Conservation (phyloP, 129 eudicot genomes). For the Helianthus tuberosus region DNA sequence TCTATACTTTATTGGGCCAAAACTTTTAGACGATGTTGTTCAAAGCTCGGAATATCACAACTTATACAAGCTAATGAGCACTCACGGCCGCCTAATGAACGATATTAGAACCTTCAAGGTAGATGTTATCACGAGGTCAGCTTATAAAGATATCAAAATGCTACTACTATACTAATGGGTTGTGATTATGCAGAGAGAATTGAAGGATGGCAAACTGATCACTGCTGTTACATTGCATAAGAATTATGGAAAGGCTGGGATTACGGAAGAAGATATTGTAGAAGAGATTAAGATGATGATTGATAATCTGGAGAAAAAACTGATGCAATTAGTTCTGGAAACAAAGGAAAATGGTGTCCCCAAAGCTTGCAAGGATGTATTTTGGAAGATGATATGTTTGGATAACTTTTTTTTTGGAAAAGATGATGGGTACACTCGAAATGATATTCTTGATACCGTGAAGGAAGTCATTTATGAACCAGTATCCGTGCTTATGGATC, state of each 20-base stretch:
- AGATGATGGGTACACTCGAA: neutral
- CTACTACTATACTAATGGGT: neutral
- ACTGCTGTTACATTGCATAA: conserved; percentile 62
- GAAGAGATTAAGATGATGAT: conserved; percentile 38
- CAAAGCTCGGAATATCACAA: conserved; percentile 45
- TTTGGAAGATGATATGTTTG: conserved; percentile 70
- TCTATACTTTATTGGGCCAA: conserved; percentile 72
- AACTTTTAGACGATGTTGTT: conserved; percentile 59
- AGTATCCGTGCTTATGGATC: neutral
- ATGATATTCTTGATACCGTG: neutral
- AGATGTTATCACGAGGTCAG: neutral
- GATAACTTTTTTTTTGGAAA: conserved; percentile 37
- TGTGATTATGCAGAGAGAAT: conserved; percentile 65
- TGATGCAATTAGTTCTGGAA: conserved; percentile 58
- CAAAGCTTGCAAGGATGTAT: conserved; percentile 67
- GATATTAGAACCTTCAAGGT: conserved; percentile 74
- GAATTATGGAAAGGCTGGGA: conserved; percentile 34
- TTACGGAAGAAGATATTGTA: conserved; percentile 42
- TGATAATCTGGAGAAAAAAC: conserved; percentile 46
- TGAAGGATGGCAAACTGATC: conserved; percentile 58
- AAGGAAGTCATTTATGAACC: neutral
- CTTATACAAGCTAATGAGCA: conserved; percentile 67
- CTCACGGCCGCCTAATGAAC: conserved; percentile 74
- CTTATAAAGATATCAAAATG: neutral
- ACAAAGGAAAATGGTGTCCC: conserved; percentile 53